Base-by-base conservation (phyloP, 371 early-diverging fungal genomes). In the Rozella allomycis region DNA sequence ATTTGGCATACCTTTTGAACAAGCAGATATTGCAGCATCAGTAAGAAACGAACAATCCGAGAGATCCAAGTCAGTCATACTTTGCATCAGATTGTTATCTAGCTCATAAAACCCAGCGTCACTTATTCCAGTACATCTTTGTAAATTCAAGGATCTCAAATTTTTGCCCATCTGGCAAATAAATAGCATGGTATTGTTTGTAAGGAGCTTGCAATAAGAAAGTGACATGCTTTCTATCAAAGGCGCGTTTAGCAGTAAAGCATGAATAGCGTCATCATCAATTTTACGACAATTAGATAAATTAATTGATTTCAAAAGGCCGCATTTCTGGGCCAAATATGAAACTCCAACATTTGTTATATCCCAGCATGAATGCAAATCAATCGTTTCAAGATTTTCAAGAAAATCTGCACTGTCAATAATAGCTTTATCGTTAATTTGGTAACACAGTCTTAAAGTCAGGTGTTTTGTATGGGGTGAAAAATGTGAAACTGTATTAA, bases 41-140 rank as follows among this genome's bases (percentile, higher is more conserved):
- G 74, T 70, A 16, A 81, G 43, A 36, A 78, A 78, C 8, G 72
- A 70, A 47, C 82, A 81, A 41, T 81, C 82, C 17, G 58, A 63
- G 8, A 81, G 50, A 26, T 55, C 52, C 19, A 40, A 31, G 12
- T 19, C 28, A 18, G 12, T 17, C 8, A 14, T 38, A 13, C 18
- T 26, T 23, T 25, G n/a, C 13, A 33, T 37, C 12, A 31, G 16
- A 6, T 26, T 26, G 18, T 47, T 19, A 8, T 49, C 42, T 69
- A 74, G 70, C 4, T 41, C 23, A 4, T 39, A 44, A 37, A 78
- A 78, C 0, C 70, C 80, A 14, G 50, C 56, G 22, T 78, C 74
- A 2, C 58, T 43, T 23, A 81, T 68, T 10, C 68, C 69, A 3
- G 80, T 78, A 41, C 78, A 77, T 1, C 82, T 54, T 36, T 78